Conservation (phyloP, 164 flowering plant genomes). For the Stephania japonica region DNA sequence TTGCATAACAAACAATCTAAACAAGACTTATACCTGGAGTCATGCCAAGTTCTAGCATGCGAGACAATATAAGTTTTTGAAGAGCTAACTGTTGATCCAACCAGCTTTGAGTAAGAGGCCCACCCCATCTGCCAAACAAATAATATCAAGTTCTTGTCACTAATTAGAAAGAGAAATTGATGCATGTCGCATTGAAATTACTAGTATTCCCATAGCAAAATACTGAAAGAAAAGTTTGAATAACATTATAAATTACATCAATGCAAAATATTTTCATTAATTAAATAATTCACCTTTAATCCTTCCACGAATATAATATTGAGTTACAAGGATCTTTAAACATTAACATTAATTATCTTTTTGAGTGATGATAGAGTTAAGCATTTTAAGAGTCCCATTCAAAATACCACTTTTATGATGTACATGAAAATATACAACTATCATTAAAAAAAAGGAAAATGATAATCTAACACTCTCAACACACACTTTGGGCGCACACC, state of each 20-base stretch:
- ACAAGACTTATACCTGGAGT: constrained; percentile 63
- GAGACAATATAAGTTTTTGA: constrained; percentile 72
- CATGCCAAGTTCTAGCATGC: constrained; percentile 95
- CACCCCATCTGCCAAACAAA: constrained; percentile 80
- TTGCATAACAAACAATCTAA: background rate
- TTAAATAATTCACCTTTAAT: background rate
- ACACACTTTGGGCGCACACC: no score
- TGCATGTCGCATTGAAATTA: background rate
- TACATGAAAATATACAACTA: background rate
- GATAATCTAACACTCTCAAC: no score
- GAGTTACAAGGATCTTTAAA: background rate
- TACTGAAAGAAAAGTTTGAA: background rate
- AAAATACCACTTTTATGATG: background rate
- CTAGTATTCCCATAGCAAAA: no score
- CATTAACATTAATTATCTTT: background rate
- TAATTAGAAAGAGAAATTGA: background rate
- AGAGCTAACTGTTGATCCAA: constrained; percentile 69
- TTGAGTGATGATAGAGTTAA: no score
- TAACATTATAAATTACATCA: background rate
- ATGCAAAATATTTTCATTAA: background rate
- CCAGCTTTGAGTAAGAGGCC: constrained; percentile 89
- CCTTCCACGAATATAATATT: background rate
- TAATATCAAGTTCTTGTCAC: background rate
- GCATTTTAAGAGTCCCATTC: background rate
- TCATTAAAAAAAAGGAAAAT: constrained; percentile 4